phyloP scores from a whole-genome alignment of 108 stramenopile species.

The Chaetoceros tenuissimus region DNA sequence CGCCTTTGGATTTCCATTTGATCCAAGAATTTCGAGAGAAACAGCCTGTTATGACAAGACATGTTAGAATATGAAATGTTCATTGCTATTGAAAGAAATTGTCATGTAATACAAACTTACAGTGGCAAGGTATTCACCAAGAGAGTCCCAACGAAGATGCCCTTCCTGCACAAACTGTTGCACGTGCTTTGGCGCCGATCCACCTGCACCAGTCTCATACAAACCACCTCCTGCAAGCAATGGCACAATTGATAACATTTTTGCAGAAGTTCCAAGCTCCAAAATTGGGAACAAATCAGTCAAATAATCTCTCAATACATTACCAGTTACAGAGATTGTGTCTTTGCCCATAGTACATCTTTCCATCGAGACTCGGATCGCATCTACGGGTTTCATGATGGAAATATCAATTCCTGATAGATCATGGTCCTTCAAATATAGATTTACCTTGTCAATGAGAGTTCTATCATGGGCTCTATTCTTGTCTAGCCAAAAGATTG shows the following conservation, averaged over 20 bases:
- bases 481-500: conserved; percentile 92
- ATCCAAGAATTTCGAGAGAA: conserved; percentile 65
- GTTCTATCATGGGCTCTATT: conserved; percentile 79
- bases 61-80: too few relatives aligned
- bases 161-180: conserved; percentile 88
- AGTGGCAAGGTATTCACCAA: conserved; percentile 73
- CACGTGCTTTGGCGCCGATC: conserved; percentile 91
- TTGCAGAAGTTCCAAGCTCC: conserved; percentile 88
- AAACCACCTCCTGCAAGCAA: conserved; percentile 86
- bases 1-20: conserved; percentile 56
- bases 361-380: conserved; percentile 75
- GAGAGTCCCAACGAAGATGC: conserved; percentile 87
- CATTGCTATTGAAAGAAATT: too few relatives aligned
- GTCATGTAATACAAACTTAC: too few relatives aligned
- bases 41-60: too few relatives aligned
- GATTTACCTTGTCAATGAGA: conserved; percentile 79
- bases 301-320: conserved; percentile 91
- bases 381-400: conserved; percentile 88
- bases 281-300: conserved; percentile 91
- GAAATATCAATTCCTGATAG: conserved; percentile 77
- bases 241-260: conserved; percentile 94
- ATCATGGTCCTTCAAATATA: conserved; percentile 81
- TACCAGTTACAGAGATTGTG: conserved; percentile 91
- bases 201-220: conserved; percentile 93
- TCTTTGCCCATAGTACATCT: conserved; percentile 79